Base-by-base conservation (phyloP, 2,329 filamentous ascomycete genomes). In the Colletotrichum gloeosporioides region DNA sequence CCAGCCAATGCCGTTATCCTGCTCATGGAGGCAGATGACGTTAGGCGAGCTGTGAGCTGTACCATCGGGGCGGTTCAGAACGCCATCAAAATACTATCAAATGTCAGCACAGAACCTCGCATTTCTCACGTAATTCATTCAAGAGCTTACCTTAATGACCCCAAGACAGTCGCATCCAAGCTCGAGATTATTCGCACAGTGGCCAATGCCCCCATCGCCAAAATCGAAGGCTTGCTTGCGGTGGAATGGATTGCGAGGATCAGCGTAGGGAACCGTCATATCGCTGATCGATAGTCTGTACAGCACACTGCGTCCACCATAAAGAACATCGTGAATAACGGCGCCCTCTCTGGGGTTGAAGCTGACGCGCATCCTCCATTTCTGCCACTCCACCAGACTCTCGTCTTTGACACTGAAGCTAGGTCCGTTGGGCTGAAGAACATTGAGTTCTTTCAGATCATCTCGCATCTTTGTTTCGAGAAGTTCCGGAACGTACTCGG, bases 201-300 rank as follows among this genome's bases (percentile, higher is more conserved):
- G 89, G 8, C 92, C 93, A 44, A 91, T 90, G n/a, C 92, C 92
- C 12, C 89, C 92, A 77, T 94, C 92, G 5, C 93, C 92, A 77
- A 94, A 92, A 80, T 94, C 93, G 78, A 94, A 94, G 4, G 92
- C 92, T 77, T 93, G 91, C 80, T 94, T 94, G 4, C 86, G 89
- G 78, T 92, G 89, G 79, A 93, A 91, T 76, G 84, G 84, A 69
- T 91, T 89, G 22, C 67, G 67, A n/a, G 67, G 67, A 32, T 69
- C 67, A 10, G 53, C 67, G 13, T 66, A 39, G 16, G 69, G 69
- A n/a, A 72, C 59, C 39, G 62, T 69, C 81, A 93, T 93, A 79
- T 93, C 91, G 72, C 88, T 89, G 69, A 93, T 85, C 55, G 87
- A 88, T 49, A 92, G 80, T 4, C 91, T 86, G 81, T 93, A 90